Conservation (phyloP, 352 stramenopile genomes). For the Pythium vanterpoolii region DNA sequence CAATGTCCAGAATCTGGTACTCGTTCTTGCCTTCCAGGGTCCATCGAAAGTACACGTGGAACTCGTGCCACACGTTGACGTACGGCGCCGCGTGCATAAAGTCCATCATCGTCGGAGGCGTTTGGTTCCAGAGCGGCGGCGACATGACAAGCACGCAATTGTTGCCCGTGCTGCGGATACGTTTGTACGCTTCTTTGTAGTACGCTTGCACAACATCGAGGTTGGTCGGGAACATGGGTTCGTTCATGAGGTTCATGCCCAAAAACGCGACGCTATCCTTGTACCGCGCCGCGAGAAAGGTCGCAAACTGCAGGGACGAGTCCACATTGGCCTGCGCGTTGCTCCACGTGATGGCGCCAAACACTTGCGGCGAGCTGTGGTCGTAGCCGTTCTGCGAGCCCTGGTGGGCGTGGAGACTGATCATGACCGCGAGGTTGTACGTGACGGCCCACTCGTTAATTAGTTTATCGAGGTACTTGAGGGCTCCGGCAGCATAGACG, state of each 20-base stretch:
- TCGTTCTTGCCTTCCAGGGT: conserved; percentile 25
- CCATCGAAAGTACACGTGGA: conserved; percentile 53
- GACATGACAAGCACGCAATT: conserved; percentile 43
- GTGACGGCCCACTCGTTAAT: conserved; percentile 48
- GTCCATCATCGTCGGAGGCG: conserved; percentile 19
- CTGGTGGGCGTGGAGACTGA: conserved; percentile 52
- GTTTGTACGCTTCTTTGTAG: conserved; percentile 39
- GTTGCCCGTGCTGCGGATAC: conserved; percentile 36
- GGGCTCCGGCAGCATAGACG: conserved; percentile 19
- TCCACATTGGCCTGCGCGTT: conserved; percentile 26
- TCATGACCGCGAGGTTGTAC: conserved; percentile 54
- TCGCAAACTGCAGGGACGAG: conserved; percentile 38
- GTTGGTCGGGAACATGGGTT: conserved; percentile 28
- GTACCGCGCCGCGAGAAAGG: conserved; percentile 46
- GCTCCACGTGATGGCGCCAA: conserved; percentile 26
- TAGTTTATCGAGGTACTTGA: conserved; percentile 50
- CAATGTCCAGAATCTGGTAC: conserved; percentile 15
- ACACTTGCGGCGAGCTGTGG: conserved; percentile 31
- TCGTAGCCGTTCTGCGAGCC: conserved; percentile 62
- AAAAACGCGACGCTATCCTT: conserved; percentile 45
- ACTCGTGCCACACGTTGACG: conserved; percentile 58
- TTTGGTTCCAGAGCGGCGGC: conserved; percentile 42
- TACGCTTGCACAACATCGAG: conserved; percentile 26
- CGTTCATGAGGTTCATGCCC: conserved; percentile 55
- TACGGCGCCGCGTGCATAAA: conserved; percentile 35